These are phyloP conservation scores for Chalara sp. DNA, from an alignment of 2,329 filamentous ascomycete genomes.

Conservation along the genomic window DNA sequence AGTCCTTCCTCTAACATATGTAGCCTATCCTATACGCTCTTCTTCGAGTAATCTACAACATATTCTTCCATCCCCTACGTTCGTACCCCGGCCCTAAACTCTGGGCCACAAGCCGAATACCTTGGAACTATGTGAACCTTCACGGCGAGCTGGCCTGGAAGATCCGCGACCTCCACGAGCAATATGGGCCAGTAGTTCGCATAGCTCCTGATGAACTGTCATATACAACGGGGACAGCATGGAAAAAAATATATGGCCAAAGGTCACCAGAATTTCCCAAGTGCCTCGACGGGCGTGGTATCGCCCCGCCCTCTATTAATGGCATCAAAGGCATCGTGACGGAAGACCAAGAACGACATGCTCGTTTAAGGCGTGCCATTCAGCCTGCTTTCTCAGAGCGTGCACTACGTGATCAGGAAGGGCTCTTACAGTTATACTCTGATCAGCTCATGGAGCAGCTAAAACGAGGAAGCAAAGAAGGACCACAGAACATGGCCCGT, in stretches of 20 bases:
- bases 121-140: not conserved
- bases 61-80: slow-evolving; percentile 5
- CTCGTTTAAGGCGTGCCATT: not conserved
- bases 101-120: not conserved
- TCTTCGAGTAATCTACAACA: slow-evolving; percentile 3
- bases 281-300: not conserved
- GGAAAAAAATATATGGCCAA: slow-evolving; percentile 22
- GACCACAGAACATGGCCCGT: not conserved
- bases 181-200: slow-evolving; percentile 18
- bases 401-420: not conserved
- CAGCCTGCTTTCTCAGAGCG: not conserved
- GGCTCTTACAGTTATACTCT: not conserved
- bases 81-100: slow-evolving; percentile 1
- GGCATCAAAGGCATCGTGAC: not conserved
- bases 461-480: not conserved
- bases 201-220: slow-evolving; percentile 25
- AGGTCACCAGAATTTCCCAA: not conserved
- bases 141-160: not conserved
- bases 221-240: slow-evolving; percentile 18
- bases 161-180: slow-evolving; percentile 1
- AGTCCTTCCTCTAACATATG: too few species aligned
- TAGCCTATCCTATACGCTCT: not conserved
- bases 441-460: not conserved
- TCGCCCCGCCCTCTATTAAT: not conserved
- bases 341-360: not conserved